Conservation (phyloP, 257 asterid species). For the Gynochthodes officinalis region DNA sequence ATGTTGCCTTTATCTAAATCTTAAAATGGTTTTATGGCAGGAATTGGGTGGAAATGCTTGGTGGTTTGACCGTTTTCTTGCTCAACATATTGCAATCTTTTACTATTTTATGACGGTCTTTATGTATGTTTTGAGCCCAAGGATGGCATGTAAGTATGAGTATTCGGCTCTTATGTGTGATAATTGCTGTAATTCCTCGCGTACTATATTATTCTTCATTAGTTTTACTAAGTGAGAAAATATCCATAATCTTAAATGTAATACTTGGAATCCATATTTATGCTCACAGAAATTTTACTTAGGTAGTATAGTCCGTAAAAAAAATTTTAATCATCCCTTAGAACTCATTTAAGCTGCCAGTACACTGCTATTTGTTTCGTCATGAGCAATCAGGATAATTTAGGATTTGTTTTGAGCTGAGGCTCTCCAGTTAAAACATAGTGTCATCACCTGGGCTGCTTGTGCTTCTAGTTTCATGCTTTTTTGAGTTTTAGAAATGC, state of each 20-base stretch:
- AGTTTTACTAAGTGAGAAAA: background rate
- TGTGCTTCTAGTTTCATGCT: background rate
- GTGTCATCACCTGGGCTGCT: background rate
- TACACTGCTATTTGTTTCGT: background rate
- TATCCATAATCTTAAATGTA: background rate
- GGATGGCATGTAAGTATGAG: slow-evolving; percentile 92
- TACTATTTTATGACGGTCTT: slow-evolving; percentile 85
- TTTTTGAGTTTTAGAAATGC: background rate
- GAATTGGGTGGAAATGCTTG: slow-evolving; percentile 97
- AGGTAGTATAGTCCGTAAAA: background rate
- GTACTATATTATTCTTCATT: background rate
- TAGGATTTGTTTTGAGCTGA: background rate
- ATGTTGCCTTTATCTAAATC: slow-evolving; percentile 14
- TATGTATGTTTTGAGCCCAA: slow-evolving; percentile 92
- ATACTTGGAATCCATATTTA: slow-evolving; percentile 9
- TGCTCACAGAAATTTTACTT: background rate
- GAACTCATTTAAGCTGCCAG: background rate
- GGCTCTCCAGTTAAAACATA: background rate
- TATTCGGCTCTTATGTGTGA: slow-evolving; percentile 12
- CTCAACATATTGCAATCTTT: slow-evolving; percentile 74
- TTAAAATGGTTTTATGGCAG: slow-evolving; percentile 43
- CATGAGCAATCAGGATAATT: background rate
- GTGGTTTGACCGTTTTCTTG: slow-evolving; percentile 97
- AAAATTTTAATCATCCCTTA: background rate
- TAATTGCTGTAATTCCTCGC: slow-evolving; percentile 1